Evolutionary conservation across 2,329 filamentous ascomycete genomes (phyloP), one percentile per base, ranked within the genome.

Genomic region (Fusarium sp.): DNA sequence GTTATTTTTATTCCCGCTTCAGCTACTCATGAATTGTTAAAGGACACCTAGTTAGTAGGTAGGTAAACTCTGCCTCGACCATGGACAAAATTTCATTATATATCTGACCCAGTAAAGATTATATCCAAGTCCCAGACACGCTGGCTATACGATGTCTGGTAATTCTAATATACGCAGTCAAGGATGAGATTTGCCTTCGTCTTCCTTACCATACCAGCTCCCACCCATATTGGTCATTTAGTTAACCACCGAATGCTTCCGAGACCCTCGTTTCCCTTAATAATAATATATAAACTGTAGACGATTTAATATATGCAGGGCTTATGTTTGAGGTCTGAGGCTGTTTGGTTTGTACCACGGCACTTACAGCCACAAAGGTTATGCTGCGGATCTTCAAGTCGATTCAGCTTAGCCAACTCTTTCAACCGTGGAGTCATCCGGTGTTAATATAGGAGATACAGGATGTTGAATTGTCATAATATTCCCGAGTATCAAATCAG

Each of bases 1-100:
- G 0, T 0, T 13, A 7, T 31, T 24, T 20, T 17, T 26, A 38
- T 62, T 39, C 22, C 47, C 47, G 22, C 12, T 22, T 1, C 4
- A 7, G 9, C 28, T 22, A 7, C 47, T 59, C 38, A 28, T 41
- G 9, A 38, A 36, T 28, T 20, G 26, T 47, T 61, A 47, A 52
- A 61, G 24, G 35, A 33, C 52, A 55, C 24, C 44, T 31, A 31
- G 28, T 31, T 31, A 31, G 28, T 31, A 31, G 28, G 28, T 31
- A 31, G 28, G 28, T 31, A 31, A 31, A 31, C 28, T 10, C 28
- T 31, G 28, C 28, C 28, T 31, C 28, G 28, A 11, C 28, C 28
- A 31, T 11, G 28, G 28, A 31, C 28, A 31, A 31, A 3, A 31
- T 31, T 31, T 31, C 28, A 31, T 31, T 31, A 39, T 39, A 17